Evolutionary conservation across 139 green algal species (phyloP), one percentile per base, ranked within the genome.

Genomic region (Chlorella sorokiniana): DNA sequence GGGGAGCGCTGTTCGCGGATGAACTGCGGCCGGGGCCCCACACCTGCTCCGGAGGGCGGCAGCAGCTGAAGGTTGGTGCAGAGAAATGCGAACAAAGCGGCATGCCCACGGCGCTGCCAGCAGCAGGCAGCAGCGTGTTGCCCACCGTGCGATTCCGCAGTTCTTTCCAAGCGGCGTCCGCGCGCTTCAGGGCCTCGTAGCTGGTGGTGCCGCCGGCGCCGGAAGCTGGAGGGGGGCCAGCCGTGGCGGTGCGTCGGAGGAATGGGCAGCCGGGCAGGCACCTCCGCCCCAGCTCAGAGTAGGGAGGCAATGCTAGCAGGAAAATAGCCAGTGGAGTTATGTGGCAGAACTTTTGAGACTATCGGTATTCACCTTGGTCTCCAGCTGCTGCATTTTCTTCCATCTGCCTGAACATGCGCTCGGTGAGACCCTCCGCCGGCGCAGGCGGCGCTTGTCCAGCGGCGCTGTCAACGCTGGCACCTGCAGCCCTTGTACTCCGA

Each of bases 181-280:
- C 88, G 9, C 81, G 76, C 74, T 92, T 81, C 14, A 98, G 87
- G 11, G 90, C 92, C 23, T 88, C 81, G 27, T 90, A 94, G 11
- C 88, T 95, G 9, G 92, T 95, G 61, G 82, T 59, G 0, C 94
- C 94, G 11, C 94, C 94, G 18, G 94, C 94, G 37, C 94, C 94
- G 29, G 85, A 79, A n/a, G 90, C 90, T 90, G 86, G 71, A 82
- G 18, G 16, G 23, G 23, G n/a, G 11, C 14, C 48, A 59, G 16
- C 48, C 11, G 14, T n/a, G n/a, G n/a, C n/a, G n/a, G n/a, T n/a
- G n/a, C n/a, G n/a, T n/a, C n/a, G n/a, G n/a, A n/a, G n/a, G n/a
- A n/a, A n/a, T n/a, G n/a, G 6, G 41, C 52, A 73, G 29, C 27
- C 0, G 25, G 8, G 3, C 23, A n/a, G n/a, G n/a, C n/a, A n/a